Base-by-base conservation (phyloP, 83 land plant genomes). In the Picea mariana region DNA sequence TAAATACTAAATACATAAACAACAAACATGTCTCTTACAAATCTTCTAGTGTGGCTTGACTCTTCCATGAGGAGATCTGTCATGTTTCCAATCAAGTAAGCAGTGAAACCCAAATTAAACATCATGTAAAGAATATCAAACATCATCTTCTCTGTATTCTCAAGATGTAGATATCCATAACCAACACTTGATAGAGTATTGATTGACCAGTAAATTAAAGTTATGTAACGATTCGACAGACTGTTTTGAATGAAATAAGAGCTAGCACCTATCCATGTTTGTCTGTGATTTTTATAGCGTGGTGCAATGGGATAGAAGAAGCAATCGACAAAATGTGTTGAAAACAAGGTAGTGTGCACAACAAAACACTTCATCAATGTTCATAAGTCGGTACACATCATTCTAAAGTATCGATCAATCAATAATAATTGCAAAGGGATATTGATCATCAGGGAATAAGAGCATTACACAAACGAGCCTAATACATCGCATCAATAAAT, bases 61-160 rank as follows among this genome's bases (percentile, higher is more conserved):
- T 88, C 87, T 76, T 91, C 87, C n/a, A 93, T 91, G 23, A 93
- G 90, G 34, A 93, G 76, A 69, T 91, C 91, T 21, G 95, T 93
- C 91, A 93, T 93, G 81, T 93, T 93, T 16, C 95, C 95, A 17
- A 93, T 93, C 9, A 93, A 52, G 31, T 93, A 93, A 17, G 95
- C 90, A 2, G 89, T 89, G 31, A 93, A 78, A 47, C 95, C 91
- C 21, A 93, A 47, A 75, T 91, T 93, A 84, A 90, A 91, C 49
- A 89, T 88, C 95, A 93, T 87, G 86, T 93, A 93, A 15, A 20
- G 44, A 20, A 40, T 73, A 13, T 34, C 40, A 12, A 40, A 73
- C n/a, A 47, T 47, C 77, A 89, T 93, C 77, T 93, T 93, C 62
- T 47, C 8, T 15, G 87, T 64, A 71, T 90, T 93, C 6, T 83